phyloP scores from a whole-genome alignment of 257 asterid genomes.

The Solanum virginianum region DNA sequence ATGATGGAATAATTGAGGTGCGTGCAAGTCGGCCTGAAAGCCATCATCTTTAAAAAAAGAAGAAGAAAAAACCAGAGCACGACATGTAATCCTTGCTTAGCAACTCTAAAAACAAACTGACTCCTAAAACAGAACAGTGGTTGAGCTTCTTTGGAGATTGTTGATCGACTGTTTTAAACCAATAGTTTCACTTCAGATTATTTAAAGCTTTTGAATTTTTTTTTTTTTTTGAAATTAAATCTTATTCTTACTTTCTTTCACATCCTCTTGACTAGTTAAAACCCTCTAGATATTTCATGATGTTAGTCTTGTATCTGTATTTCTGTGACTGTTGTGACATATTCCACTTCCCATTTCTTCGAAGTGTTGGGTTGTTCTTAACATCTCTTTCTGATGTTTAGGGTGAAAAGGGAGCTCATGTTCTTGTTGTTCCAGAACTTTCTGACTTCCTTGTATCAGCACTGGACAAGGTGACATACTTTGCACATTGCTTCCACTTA shows the following conservation, averaged over 20 bases:
- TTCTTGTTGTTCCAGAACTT: conserved; percentile 88
- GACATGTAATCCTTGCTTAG: neutral
- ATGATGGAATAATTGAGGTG: neutral
- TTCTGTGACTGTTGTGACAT: neutral
- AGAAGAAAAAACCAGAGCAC: neutral
- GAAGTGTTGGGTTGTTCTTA: neutral
- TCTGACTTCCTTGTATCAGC: conserved; percentile 63
- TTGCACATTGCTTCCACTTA: neutral
- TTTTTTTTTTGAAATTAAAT: neutral
- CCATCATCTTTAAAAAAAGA: neutral
- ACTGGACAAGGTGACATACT: conserved; percentile 59
- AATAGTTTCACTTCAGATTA: neutral
- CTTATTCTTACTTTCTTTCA: neutral
- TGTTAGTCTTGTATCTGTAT: neutral
- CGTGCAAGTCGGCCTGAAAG: neutral
- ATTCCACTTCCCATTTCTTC: neutral
- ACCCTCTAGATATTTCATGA: neutral
- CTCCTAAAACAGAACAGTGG: neutral
- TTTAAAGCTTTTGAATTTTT: neutral
- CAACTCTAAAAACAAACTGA: neutral
- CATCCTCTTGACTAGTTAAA: neutral
- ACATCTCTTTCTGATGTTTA: conserved; percentile 9
- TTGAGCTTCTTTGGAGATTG: neutral
- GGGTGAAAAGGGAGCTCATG: conserved; percentile 92
- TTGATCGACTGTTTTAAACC: neutral